Percentiles rank a stretch among this genome's conserved stretches.
Evolutionary conservation across 2,329 filamentous ascomycete species (phyloP).

Genomic region (Phoma sp.): DNA sequence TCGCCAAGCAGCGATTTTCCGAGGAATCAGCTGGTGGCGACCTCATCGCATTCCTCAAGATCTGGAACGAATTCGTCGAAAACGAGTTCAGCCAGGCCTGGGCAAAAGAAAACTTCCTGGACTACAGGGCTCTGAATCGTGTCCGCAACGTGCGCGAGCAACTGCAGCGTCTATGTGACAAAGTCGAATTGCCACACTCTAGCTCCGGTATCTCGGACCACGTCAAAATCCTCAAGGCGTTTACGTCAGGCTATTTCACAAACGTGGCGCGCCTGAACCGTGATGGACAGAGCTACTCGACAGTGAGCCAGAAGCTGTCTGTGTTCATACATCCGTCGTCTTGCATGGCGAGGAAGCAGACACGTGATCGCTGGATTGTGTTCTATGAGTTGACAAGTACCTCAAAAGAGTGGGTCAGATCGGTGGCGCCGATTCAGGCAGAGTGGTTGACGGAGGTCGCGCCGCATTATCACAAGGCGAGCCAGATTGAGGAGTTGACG

Average conservation of each 20-base stretch:
- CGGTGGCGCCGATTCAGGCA: conserved; percentile 81
- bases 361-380: conserved; percentile 83
- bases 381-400: conserved; percentile 86
- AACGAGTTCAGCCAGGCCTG: conserved; percentile 87
- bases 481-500: conserved; percentile 81
- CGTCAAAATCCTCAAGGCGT: conserved; percentile 80
- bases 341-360: conserved; percentile 70
- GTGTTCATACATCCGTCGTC: conserved; percentile 92
- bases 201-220: conserved; percentile 75
- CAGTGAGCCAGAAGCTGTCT: conserved; percentile 86
- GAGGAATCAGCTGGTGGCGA: conserved; percentile 78
- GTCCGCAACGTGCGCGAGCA: conserved; percentile 93
- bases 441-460: conserved; percentile 89
- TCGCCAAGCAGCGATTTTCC: conserved; percentile 85
- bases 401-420: conserved; percentile 91
- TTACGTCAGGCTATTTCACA: conserved; percentile 92
- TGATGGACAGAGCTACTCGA: conserved; percentile 86
- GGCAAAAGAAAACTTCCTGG: conserved; percentile 91
- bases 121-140: conserved; percentile 86
- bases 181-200: conserved; percentile 78
- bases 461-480: conserved; percentile 92
- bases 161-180: conserved; percentile 87
- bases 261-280: conserved; percentile 86
- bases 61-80: conserved; percentile 96
- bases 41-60: conserved; percentile 84